phyloP scores from a whole-genome alignment of 2,329 filamentous ascomycete species.

The Nemania sp. region DNA sequence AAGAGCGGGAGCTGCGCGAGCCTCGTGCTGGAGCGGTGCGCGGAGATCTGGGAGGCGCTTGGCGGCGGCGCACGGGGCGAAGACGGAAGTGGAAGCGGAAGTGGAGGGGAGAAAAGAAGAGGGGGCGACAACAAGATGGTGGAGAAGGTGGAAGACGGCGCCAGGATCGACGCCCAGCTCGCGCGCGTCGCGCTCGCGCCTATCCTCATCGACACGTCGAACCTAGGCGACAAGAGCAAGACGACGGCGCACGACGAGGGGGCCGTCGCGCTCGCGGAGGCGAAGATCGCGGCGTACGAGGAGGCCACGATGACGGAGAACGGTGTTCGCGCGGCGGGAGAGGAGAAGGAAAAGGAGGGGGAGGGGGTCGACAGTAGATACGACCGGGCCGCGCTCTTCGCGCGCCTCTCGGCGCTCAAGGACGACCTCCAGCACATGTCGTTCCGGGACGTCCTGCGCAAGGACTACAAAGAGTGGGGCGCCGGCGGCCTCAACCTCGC shows the following conservation, averaged over 20 bases:
- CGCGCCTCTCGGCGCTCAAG: conserved; percentile 66
- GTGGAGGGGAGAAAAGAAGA: conserved; percentile 35
- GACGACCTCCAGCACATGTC: conserved; percentile 65
- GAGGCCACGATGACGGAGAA: neutral
- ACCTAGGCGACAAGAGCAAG: conserved; percentile 65
- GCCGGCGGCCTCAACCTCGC: conserved; percentile 63
- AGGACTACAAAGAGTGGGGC: conserved; percentile 84
- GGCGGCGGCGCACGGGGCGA: conserved; percentile 34
- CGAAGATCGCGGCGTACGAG: conserved; percentile 40
- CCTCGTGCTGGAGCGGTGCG: conserved; percentile 65
- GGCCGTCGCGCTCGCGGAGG: conserved; percentile 64
- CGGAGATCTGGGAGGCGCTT: conserved; percentile 60
- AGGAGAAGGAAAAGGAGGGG: neutral
- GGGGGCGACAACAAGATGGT: too few species aligned
- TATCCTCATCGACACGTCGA: conserved; percentile 74
- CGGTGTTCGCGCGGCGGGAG: neutral
- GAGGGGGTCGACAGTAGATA: conserved; percentile 45
- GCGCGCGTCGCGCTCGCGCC: conserved; percentile 71
- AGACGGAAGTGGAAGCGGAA: conserved; percentile 42
- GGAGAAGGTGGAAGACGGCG: too few species aligned
- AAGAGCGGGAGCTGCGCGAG: conserved; percentile 75
- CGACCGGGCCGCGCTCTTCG: conserved; percentile 60
- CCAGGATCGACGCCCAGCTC: conserved; percentile 58
- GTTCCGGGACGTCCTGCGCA: conserved; percentile 71
- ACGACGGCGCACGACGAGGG: conserved; percentile 64